A percentile compares a stretch with the other conserved stretches of the same genome.
These are phyloP conservation scores for Jamesozyma rosinii DNA, from an alignment of 805 yeast genomes.

Conservation along the genomic window DNA sequence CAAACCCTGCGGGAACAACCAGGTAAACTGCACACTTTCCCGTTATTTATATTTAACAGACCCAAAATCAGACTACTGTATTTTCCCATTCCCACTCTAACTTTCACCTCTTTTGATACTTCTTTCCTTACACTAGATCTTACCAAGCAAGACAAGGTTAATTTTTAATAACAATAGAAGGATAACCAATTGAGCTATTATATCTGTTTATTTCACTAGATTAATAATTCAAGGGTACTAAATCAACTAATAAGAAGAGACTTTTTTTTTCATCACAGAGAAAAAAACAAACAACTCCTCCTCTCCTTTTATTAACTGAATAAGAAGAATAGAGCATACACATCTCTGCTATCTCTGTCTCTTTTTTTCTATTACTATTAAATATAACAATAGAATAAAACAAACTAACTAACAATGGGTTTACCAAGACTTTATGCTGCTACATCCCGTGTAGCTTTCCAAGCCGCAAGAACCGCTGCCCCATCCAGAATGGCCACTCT, in stretches of 20 bases:
- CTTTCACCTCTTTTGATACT: not conserved
- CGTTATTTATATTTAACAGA: not conserved
- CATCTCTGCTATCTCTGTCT: not conserved
- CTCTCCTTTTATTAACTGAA: no score
- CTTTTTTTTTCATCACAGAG: no score
- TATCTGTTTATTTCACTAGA: not conserved
- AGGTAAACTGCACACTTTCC: not conserved
- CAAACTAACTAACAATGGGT: constrained; percentile 31
- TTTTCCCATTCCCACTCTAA: not conserved
- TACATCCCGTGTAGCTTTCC: constrained; percentile 75
- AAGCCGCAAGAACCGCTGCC: constrained; percentile 59
- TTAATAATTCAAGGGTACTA: not conserved
- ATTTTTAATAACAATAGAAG: not conserved
- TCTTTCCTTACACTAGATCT: not conserved
- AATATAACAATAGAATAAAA: not conserved
- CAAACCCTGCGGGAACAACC: not conserved
- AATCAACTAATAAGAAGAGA: no score
- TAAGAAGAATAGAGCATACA: no score
- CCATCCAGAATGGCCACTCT: not conserved
- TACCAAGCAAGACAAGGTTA: not conserved
- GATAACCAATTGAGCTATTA: not conserved
- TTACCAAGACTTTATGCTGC: constrained; percentile 52
- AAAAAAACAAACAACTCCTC: no score
- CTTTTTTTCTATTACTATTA: not conserved
- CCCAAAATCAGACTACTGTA: not conserved